Conservation (phyloP, 257 asterid species). For the Gentiana macrophylla region DNA sequence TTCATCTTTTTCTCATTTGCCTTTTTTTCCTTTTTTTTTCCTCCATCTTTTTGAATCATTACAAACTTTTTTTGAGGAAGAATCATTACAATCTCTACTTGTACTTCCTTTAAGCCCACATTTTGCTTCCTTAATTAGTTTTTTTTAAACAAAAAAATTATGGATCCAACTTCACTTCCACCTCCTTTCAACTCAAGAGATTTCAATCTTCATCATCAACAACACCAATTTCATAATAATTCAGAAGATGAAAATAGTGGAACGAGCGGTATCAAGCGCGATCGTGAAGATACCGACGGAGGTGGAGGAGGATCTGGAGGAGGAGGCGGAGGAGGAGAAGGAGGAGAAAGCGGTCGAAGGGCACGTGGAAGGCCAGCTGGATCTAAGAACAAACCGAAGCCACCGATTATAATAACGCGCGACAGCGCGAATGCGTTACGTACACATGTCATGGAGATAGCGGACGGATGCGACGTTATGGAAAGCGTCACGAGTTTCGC, state of each 20-base stretch:
- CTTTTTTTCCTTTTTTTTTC: slow-evolving; percentile 3
- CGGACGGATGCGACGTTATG: slow-evolving; percentile 79
- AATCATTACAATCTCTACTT: slow-evolving; percentile 23
- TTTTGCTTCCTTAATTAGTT: slow-evolving; percentile 8
- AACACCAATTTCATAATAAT: slow-evolving; percentile 27
- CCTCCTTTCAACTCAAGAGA: slow-evolving; percentile 83
- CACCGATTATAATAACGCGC: slow-evolving; percentile 79
- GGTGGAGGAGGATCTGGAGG: slow-evolving; percentile 8
- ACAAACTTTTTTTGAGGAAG: too few species aligned
- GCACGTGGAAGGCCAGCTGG: slow-evolving; percentile 88
- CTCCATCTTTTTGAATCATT: slow-evolving; percentile 16
- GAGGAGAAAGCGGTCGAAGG: slow-evolving; percentile 41
- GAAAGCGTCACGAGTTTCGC: slow-evolving; percentile 70
- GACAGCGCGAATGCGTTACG: slow-evolving; percentile 88
- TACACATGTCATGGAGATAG: slow-evolving; percentile 80
- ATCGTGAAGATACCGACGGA: slow-evolving; percentile 30
- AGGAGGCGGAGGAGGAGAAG: slow-evolving; percentile 11
- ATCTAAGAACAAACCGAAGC: slow-evolving; percentile 79
- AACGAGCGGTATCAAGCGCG: slow-evolving; percentile 45
- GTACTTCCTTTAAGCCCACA: slow-evolving; percentile 12
- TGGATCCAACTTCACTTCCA: slow-evolving; percentile 41
- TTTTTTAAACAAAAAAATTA: slow-evolving; percentile 3
- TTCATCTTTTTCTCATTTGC: not conserved
- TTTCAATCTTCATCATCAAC: slow-evolving; percentile 61
- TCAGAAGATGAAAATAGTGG: slow-evolving; percentile 73